Base-by-base conservation (phyloP, 768 basidiomycete species). In the Xerocomus spinulosus region DNA sequence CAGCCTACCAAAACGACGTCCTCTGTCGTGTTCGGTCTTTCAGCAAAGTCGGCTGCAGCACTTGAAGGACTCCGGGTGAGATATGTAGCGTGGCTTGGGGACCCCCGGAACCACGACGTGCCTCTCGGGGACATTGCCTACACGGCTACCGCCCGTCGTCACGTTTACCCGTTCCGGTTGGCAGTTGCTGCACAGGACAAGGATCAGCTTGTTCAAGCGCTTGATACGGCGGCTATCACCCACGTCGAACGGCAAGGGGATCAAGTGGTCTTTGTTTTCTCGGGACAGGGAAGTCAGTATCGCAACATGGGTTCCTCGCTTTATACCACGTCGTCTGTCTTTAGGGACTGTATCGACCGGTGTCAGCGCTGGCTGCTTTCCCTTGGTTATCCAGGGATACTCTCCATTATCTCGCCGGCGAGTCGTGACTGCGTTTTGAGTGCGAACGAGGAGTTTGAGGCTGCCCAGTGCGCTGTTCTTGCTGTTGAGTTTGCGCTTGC, bases 201-300 rank as follows among this genome's bases (percentile, higher is more conserved):
- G 39, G 62, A 67, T 2, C 78, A 83, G 35, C 68, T 88, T 3
- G 48, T 76, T 7, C 62, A 68, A 15, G 73, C 70, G 40, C 68
- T 89, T 8, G 54, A 50, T 5, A 54, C 52, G 0, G 69, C 77
- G 7, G 44, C 66, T 4, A 56, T 71, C 20, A 58, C 68, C 17
- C 61, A 70, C 34, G 59, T 64, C 20, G 50, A 57, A n/a, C 55
- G 64, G 14, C 26, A 48, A 1, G 52, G 59, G 10, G 58, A 56
- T n/a, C 65, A 69, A 4, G 70, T 76, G 2, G 72, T 79, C 5
- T 86, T 88, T 55, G 80, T 87, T 4, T 87, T 86, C 61, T 82
- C 85, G 15, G 87, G 87, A 8, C 83, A 87, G 58, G 87, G 85
- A 32, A 70, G 77, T 26, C 84, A 87, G 52, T 82, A 83, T 66